A percentile compares a stretch with the other conserved stretches of the same genome.
phyloP scores from a whole-genome alignment of 2,329 filamentous ascomycete species.

The Diplodia corticola region DNA sequence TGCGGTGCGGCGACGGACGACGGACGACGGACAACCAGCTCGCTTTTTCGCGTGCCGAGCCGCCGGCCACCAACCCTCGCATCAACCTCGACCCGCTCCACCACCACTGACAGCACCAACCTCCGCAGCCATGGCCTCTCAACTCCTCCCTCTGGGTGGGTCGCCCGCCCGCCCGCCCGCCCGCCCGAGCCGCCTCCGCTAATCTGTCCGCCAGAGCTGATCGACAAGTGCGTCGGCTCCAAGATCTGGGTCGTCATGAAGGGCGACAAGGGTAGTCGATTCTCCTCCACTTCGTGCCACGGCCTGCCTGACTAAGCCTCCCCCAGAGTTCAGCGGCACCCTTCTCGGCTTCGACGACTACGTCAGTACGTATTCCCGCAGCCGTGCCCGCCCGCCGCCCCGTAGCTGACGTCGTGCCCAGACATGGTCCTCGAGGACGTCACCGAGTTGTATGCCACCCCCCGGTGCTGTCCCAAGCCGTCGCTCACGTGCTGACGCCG shows the following conservation, averaged over 20 bases:
- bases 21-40: too few relatives aligned
- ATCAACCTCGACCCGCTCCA: neutral
- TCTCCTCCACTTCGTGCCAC: constrained; percentile 20
- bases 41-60: constrained; percentile 11
- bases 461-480: neutral
- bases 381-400: neutral
- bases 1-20: neutral
- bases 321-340: constrained; percentile 87
- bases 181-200: neutral
- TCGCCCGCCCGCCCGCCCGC: neutral
- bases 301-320: constrained; percentile 6
- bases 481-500: neutral
- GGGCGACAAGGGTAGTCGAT: constrained; percentile 80
- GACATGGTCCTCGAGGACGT: constrained; percentile 99
- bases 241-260: constrained; percentile 99
- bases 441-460: constrained; percentile 76
- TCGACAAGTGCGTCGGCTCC: constrained; percentile 98
- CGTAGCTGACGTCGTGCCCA: constrained; percentile 41
- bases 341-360: constrained; percentile 98
- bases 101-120: neutral
- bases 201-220: constrained; percentile 67
- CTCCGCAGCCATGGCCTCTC: constrained; percentile 29
- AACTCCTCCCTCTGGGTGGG: constrained; percentile 40
- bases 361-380: constrained; percentile 75
- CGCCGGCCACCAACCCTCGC: neutral